Evolutionary conservation across 352 stramenopile species (phyloP).

Genomic region (Globisporangium parvum): DNA sequence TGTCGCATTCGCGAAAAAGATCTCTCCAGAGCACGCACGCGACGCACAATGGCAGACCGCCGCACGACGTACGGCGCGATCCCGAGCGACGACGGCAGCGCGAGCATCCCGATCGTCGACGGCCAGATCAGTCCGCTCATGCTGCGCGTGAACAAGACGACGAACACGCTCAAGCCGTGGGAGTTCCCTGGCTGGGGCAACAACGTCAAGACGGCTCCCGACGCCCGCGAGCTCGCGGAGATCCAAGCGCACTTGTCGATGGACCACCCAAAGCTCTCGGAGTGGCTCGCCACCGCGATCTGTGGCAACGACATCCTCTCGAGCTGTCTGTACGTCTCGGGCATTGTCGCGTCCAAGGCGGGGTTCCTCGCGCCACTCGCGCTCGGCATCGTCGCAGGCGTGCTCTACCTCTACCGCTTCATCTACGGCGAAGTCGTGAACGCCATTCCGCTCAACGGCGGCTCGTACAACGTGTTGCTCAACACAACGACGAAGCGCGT

Average conservation of each 20-base stretch:
- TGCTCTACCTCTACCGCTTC: conserved; percentile 88
- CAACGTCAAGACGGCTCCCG: conserved; percentile 49
- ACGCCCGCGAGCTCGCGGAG: conserved; percentile 57
- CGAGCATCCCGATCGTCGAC: conserved; percentile 25
- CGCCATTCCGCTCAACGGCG: conserved; percentile 92
- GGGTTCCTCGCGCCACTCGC: conserved; percentile 89
- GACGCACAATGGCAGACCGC: conserved; percentile 25
- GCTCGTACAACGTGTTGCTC: conserved; percentile 94
- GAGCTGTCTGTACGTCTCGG: conserved; percentile 89
- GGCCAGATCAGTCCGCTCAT: conserved; percentile 62
- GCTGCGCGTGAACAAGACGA: conserved; percentile 67
- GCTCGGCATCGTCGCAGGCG: conserved; percentile 85
- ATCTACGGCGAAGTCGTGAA: conserved; percentile 94
- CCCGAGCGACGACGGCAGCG: conserved; percentile 26
- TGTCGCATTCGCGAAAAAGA: conserved; percentile 7
- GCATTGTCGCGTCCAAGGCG: conserved; percentile 78
- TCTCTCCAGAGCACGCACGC: not conserved
- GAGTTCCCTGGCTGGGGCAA: conserved; percentile 84
- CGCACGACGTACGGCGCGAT: conserved; percentile 55
- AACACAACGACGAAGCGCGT: conserved; percentile 94
- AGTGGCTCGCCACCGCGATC: conserved; percentile 93
- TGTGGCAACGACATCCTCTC: conserved; percentile 95
- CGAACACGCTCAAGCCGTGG: conserved; percentile 70
- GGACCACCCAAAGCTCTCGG: conserved; percentile 82
- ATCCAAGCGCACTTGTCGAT: conserved; percentile 72